phyloP scores from a whole-genome alignment of 108 stramenopile genomes.

The Skeletonema grethae region DNA sequence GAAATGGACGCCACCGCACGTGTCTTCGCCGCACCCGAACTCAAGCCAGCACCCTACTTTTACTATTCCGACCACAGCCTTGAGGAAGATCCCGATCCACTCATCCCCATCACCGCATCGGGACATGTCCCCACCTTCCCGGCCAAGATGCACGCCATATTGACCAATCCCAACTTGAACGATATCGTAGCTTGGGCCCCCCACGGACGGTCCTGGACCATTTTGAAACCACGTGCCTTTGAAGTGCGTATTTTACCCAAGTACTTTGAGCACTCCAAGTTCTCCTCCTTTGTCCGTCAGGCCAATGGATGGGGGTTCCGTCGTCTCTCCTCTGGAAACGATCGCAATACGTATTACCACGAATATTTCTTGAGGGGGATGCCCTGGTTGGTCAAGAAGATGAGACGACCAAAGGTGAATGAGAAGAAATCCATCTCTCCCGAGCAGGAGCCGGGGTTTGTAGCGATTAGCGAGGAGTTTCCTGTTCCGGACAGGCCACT shows the following conservation, averaged over 20 bases:
- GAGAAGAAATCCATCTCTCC: constrained; percentile 57
- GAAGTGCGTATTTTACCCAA: constrained; percentile 59
- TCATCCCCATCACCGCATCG: constrained; percentile 60
- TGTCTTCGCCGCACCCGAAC: constrained; percentile 24
- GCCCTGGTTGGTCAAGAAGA: constrained; percentile 45
- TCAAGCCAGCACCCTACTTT: constrained; percentile 53
- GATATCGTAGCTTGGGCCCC: constrained; percentile 73
- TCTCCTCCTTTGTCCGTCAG: constrained; percentile 51
- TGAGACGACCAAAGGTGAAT: constrained; percentile 52
- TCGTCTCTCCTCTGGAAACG: constrained; percentile 52
- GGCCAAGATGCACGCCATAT: constrained; percentile 78
- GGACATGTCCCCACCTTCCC: constrained; percentile 75
- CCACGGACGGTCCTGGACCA: constrained; percentile 73
- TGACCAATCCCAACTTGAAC: constrained; percentile 53
- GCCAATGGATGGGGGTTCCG: constrained; percentile 65
- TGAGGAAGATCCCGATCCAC: constrained; percentile 61
- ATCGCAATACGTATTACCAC: constrained; percentile 75
- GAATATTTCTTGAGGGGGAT: constrained; percentile 42
- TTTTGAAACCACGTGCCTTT: constrained; percentile 77
- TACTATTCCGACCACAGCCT: constrained; percentile 63
- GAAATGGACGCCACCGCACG: constrained; percentile 20
- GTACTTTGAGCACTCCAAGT: constrained; percentile 74
- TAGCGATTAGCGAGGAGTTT: constrained; percentile 52
- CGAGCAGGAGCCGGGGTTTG: constrained; percentile 64
- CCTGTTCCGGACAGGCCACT: constrained; percentile 57